Evolutionary conservation across 306 rosid genomes (phyloP).

Genomic region (Pyrus pyrifolia): DNA sequence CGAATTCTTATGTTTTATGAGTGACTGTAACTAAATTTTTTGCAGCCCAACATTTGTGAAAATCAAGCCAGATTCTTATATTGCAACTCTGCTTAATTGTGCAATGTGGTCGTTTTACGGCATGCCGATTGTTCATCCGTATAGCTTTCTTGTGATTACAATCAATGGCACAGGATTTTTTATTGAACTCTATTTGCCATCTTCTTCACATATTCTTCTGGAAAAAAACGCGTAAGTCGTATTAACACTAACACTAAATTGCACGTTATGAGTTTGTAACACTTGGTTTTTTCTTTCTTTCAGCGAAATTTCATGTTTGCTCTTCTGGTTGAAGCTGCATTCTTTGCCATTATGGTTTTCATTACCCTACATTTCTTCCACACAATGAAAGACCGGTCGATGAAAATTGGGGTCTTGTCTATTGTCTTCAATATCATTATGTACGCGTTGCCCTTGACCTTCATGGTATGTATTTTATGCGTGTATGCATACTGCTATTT

Average conservation of each 20-base stretch:
- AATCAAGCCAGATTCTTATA: slow-evolving; percentile 59
- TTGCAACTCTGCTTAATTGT: slow-evolving; percentile 52
- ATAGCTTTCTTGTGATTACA: slow-evolving; percentile 40
- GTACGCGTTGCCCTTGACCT: slow-evolving; percentile 55
- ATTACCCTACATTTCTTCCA: slow-evolving; percentile 27
- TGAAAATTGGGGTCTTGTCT: slow-evolving; percentile 47
- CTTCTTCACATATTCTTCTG: slow-evolving; percentile 25
- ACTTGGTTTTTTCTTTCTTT: background rate
- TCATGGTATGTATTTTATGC: slow-evolving; percentile 40
- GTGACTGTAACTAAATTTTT: background rate
- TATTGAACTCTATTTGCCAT: slow-evolving; percentile 46
- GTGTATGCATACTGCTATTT: too few species aligned
- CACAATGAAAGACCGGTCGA: slow-evolving; percentile 22
- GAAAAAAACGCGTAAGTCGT: slow-evolving; percentile 34
- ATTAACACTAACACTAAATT: too few species aligned
- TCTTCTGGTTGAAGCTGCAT: slow-evolving; percentile 30
- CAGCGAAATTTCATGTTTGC: slow-evolving; percentile 42
- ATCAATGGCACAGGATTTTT: slow-evolving; percentile 46
- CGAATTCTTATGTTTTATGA: background rate
- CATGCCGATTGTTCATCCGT: slow-evolving; percentile 45
- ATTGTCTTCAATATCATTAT: slow-evolving; percentile 53
- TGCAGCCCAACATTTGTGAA: slow-evolving; percentile 45
- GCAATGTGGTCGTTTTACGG: slow-evolving; percentile 60
- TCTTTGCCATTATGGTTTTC: slow-evolving; percentile 28
- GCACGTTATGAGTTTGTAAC: too few species aligned